A percentile compares a stretch with the other conserved stretches of the same genome.
These are phyloP conservation scores for Fraxinus velutina DNA, from an alignment of 305 asterid species.

Conservation along the genomic window DNA sequence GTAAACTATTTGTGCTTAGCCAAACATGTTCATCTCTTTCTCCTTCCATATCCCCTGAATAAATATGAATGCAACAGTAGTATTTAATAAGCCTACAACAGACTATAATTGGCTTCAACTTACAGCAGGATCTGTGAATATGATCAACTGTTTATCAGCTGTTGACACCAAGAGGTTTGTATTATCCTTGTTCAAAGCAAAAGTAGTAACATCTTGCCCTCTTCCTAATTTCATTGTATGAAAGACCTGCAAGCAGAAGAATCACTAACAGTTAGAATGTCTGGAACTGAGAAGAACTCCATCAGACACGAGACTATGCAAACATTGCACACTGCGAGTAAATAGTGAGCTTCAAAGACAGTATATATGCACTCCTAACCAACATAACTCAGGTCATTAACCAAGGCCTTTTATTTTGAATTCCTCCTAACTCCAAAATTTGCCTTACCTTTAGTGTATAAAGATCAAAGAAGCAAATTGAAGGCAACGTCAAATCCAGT, in stretches of 20 bases:
- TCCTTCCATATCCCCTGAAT: neutral
- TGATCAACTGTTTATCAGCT: slow-evolving; percentile 71
- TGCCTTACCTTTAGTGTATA: slow-evolving; percentile 64
- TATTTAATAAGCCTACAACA: slow-evolving; percentile 5
- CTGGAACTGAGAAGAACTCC: neutral
- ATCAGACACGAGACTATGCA: neutral
- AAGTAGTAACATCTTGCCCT: slow-evolving; percentile 71
- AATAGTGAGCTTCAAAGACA: slow-evolving; percentile 6
- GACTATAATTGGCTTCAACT: slow-evolving; percentile 34
- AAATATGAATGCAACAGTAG: neutral
- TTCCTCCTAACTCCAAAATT: neutral
- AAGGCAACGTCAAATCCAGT: slow-evolving; percentile 60
- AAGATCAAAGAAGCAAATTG: slow-evolving; percentile 78
- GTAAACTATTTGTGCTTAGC: neutral
- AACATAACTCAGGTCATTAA: slow-evolving; percentile 14
- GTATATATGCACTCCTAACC: neutral
- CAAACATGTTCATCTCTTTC: neutral
- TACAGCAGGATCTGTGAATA: slow-evolving; percentile 92
- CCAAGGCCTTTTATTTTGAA: slow-evolving; percentile 3
- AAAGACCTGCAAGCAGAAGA: slow-evolving; percentile 47
- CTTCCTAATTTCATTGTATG: slow-evolving; percentile 63
- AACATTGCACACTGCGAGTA: neutral
- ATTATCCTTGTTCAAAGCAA: slow-evolving; percentile 76
- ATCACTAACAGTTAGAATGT: slow-evolving; percentile 21
- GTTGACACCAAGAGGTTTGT: slow-evolving; percentile 92